Base-by-base conservation (phyloP, 176 grass and related monocot species). In the Aechmea fasciata region DNA sequence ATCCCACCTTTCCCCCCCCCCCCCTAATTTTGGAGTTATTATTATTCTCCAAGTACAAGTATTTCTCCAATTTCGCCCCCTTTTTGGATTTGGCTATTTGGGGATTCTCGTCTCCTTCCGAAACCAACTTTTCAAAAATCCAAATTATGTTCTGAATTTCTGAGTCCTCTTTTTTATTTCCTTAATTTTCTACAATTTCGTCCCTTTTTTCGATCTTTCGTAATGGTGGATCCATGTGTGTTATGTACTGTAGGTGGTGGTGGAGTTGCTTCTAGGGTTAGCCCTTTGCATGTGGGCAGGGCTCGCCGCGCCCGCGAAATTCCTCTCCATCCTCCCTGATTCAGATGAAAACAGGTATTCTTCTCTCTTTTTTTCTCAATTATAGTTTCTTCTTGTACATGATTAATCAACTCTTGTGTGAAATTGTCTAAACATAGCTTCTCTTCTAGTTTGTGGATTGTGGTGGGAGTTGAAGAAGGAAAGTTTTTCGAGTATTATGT, bases 261-360 rank as follows among this genome's bases (percentile, higher is more conserved):
- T 85, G 13, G 69, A 93, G 79, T 77, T 99, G 57, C 84, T 99
- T 19, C 2, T 99, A 74, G 94, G 94, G 29, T 65, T 99, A 65
- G 68, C 49, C 51, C 82, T 99, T 24, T 93, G 89, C 78, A 76
- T 90, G 64, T 99, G 87, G 84, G 87, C 89, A 0, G 89, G 87
- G 66, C 77, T 99, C 26, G 67, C 87, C 68, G 87, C 85, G 53
- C 94, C 94, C 28, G 53, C 77, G 0, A 99, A 93, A 49, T 93
- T 90, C 48, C 75, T 64, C 68, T 99, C 89, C 0, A 85, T 93
- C 65, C 72, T 93, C 28, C 87, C 89, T 33, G 83, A 93, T 66
- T 99, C 94, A 0, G 89, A 99, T 64, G 94, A 90, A 77, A 99
- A 99, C 80, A 99, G 89, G 89, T 93, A 69, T 23, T 15, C 10